phyloP scores from a whole-genome alignment of 2,329 filamentous ascomycete species.

The Colletotrichum destructivum region DNA sequence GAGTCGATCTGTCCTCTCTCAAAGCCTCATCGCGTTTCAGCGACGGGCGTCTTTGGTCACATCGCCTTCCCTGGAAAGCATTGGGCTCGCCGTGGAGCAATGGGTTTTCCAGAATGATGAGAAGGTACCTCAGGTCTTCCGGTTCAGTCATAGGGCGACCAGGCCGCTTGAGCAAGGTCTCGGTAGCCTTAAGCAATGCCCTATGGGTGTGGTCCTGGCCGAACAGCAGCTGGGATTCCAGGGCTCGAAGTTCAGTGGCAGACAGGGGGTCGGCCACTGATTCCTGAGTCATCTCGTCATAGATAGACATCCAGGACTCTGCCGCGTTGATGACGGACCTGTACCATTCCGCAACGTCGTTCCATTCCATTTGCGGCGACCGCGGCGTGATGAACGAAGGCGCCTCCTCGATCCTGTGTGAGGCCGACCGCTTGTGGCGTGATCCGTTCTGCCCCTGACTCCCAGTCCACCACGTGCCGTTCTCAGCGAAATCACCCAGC shows the following conservation, averaged over 20 bases:
- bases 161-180: constrained; percentile 85
- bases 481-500: constrained; percentile 83
- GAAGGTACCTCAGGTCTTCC: constrained; percentile 81
- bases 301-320: constrained; percentile 73
- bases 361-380: constrained; percentile 83
- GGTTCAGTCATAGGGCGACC: constrained; percentile 77
- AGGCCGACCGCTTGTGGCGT: constrained; percentile 51
- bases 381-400: constrained; percentile 66
- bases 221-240: constrained; percentile 64
- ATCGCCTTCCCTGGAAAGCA: constrained; percentile 58
- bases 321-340: constrained; percentile 77
- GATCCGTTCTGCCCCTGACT: constrained; percentile 54
- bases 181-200: constrained; percentile 82
- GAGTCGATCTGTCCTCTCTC: constrained; percentile 28
- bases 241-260: constrained; percentile 56
- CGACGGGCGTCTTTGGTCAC: constrained; percentile 38
- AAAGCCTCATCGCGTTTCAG: constrained; percentile 16
- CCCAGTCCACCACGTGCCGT: constrained; percentile 87
- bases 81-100: constrained; percentile 70
- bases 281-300: constrained; percentile 64
- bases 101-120: constrained; percentile 86
- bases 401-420: constrained; percentile 52
- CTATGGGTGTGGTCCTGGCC: constrained; percentile 80
- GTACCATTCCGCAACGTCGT: constrained; percentile 81
- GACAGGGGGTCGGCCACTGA: constrained; percentile 51